A percentile compares a stretch with the other conserved stretches of the same genome.
These are phyloP conservation scores for Artemisia argyi DNA, from an alignment of 129 eudicot species.

Conservation along the genomic window DNA sequence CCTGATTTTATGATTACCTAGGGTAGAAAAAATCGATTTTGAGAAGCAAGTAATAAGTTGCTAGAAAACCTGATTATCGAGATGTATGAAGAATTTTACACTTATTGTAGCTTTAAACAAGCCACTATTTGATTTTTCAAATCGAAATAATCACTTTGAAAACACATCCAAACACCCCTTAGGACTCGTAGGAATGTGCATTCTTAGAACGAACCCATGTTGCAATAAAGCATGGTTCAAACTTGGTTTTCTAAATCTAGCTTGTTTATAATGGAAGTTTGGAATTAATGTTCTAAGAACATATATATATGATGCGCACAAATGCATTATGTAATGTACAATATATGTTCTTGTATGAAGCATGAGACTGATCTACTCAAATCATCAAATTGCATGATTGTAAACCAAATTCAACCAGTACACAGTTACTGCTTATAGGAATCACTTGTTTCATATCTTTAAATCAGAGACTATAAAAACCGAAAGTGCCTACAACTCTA, in stretches of 20 bases:
- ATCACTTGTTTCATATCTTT: background rate
- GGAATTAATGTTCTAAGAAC: background rate
- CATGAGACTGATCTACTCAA: background rate
- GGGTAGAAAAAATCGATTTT: background rate
- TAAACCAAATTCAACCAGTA: conserved; percentile 12
- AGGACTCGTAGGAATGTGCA: background rate
- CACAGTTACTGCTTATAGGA: background rate
- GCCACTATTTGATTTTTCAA: background rate
- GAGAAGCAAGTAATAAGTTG: conserved; percentile 1
- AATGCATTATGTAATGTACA: background rate
- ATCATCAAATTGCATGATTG: background rate
- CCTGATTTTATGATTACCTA: background rate
- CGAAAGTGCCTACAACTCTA: background rate
- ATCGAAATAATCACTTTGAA: background rate
- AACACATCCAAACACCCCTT: background rate
- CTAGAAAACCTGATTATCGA: background rate
- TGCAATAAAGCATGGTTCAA: too few species aligned
- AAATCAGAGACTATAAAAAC: background rate
- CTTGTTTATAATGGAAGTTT: background rate
- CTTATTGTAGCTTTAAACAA: conserved; percentile 3
- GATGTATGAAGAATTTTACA: background rate
- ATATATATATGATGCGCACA: background rate
- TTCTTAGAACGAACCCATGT: background rate
- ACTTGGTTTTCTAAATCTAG: too few species aligned
- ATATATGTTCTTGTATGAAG: conserved; percentile 9